Evolutionary conservation across 2,329 filamentous ascomycete genomes (phyloP), one percentile per base, ranked within the genome.

Genomic region (Botrytis cinerea): DNA sequence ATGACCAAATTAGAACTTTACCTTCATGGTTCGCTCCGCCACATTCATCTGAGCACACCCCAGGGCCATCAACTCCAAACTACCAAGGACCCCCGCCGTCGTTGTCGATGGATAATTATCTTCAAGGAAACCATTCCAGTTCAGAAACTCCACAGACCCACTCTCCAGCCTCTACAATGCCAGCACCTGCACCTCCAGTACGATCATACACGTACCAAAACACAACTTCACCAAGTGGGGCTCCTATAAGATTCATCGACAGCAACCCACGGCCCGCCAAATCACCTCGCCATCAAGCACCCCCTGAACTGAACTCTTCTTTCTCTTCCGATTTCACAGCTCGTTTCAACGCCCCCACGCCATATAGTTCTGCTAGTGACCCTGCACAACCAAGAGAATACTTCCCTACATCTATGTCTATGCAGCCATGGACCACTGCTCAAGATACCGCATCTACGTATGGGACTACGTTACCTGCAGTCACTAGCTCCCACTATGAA

Each of bases 201-300:
- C 54, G 75, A 38, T 71, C 71, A 45, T 32, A 72, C 72, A 48
- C 70, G 57, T 64, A 72, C 66, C 71, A 71, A 60, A 43, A 66
- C 72, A 64, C 73, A 20, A 62, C n/a, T 46, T 66, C 73, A 40
- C 62, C 69, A 40, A 28, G 73, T 54, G 35, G 71, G 18, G 51
- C 71, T 54, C 75, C 75, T 25, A 73, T 78, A 32, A 75, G 77
- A 14, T 80, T 78, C 66, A 73, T 80, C 22, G 79, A 81, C 71
- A 78, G 73, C 60, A 81, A 81, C 64, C 79, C 79, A 12, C 74
- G 80, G 22, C 80, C 80, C 25, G 57, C 78, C 22, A 81, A 81
- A 67, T 81, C 80, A 9, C 80, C 80, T 51, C 74, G 80, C 16
- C 80, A 81, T 74, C 73, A 76, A 57, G 78, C 73, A 25, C 78